Percentiles rank a stretch among this genome's conserved stretches.
phyloP scores from a whole-genome alignment of 495 filamentous ascomycete species.

The Penicillium flavigenum region DNA sequence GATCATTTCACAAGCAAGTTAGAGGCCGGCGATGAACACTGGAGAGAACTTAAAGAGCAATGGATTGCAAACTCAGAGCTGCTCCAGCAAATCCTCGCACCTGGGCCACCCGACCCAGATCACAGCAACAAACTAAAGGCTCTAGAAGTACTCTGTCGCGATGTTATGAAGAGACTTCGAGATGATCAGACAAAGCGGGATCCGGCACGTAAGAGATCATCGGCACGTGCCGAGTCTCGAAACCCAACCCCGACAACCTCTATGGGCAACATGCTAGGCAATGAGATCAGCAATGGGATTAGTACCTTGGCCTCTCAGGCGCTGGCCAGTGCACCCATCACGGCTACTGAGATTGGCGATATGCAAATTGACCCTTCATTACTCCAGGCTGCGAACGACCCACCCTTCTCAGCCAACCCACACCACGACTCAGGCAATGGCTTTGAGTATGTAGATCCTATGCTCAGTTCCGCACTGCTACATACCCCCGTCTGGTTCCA shows the following conservation, averaged over 20 bases:
- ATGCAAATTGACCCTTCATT: constrained; percentile 68
- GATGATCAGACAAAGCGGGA: constrained; percentile 64
- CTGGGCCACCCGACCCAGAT: constrained; percentile 54
- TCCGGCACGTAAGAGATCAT: constrained; percentile 50
- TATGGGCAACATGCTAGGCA: constrained; percentile 28
- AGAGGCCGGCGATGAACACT: constrained; percentile 69
- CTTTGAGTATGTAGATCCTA: constrained; percentile 41
- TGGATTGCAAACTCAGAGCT: constrained; percentile 63
- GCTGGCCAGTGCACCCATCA: constrained; percentile 47
- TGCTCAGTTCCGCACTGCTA: constrained; percentile 27
- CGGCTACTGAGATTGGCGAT: constrained; percentile 47
- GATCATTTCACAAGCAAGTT: constrained; percentile 74
- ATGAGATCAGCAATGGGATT: constrained; percentile 48
- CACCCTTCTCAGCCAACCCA: constrained; percentile 41
- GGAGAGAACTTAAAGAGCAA: constrained; percentile 64
- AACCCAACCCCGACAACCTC: constrained; percentile 27
- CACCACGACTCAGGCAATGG: constrained; percentile 41
- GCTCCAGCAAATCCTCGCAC: constrained; percentile 56
- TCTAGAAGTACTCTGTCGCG: constrained; percentile 66
- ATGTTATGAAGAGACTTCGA: constrained; percentile 72
- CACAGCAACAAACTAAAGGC: constrained; percentile 61
- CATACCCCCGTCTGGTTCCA: constrained; percentile 64
- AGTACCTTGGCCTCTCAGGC: constrained; percentile 53
- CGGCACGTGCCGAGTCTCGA: constrained; percentile 25
- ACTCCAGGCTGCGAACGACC: constrained; percentile 52